Evolutionary conservation across 106 monocot species (phyloP).

Genomic region (Cymbidium sinense): DNA sequence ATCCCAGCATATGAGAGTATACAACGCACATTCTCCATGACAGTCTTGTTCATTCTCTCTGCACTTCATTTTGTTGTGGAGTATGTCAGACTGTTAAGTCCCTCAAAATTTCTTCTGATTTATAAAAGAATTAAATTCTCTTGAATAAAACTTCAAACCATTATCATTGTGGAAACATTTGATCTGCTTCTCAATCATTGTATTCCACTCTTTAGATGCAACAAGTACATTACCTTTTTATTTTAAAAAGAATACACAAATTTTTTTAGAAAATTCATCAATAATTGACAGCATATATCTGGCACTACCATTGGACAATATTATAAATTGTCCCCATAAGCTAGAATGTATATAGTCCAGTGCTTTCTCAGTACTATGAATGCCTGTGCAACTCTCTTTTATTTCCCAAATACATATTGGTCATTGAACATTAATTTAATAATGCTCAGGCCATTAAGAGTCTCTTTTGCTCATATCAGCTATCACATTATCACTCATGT

Average conservation of each 20-base stretch:
- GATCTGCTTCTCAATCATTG: not conserved
- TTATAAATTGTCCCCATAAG: not conserved
- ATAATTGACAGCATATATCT: not conserved
- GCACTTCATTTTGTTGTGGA: too few relatives aligned
- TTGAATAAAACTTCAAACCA: not conserved
- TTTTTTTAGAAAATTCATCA: conserved; percentile 2
- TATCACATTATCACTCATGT: conserved; percentile 6
- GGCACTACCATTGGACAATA: conserved; percentile 5
- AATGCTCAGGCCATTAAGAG: not conserved
- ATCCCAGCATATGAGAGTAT: too few relatives aligned
- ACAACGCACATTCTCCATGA: too few relatives aligned
- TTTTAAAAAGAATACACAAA: not conserved
- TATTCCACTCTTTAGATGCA: not conserved
- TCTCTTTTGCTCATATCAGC: not conserved
- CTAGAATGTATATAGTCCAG: not conserved
- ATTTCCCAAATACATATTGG: conserved; percentile 7
- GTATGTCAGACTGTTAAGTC: not conserved
- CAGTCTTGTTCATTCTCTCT: too few relatives aligned
- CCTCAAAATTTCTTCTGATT: not conserved
- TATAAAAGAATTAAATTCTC: conserved; percentile 1
- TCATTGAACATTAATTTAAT: not conserved
- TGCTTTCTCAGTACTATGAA: not conserved
- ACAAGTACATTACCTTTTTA: not conserved
- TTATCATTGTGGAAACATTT: not conserved
- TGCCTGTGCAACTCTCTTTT: not conserved